These are phyloP conservation scores for Parachaetomium inaequale DNA, from an alignment of 495 filamentous ascomycete species.

Conservation along the genomic window DNA sequence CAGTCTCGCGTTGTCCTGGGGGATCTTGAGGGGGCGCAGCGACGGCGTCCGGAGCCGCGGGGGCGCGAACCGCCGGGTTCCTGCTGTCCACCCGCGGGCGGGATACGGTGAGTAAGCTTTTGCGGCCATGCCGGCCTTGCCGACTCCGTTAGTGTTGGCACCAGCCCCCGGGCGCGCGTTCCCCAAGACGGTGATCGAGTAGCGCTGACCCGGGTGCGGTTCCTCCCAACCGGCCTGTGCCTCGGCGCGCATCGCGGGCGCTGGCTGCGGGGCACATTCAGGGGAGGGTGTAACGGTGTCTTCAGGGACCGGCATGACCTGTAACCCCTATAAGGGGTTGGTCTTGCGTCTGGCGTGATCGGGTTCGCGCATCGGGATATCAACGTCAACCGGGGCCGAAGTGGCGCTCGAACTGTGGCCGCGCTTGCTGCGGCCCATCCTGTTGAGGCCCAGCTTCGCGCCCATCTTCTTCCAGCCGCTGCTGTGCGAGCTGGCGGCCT, in stretches of 20 bases:
- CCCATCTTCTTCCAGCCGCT: conserved; percentile 83
- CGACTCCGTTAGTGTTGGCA: conserved; percentile 32
- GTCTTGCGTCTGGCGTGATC: conserved; percentile 31
- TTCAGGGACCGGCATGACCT: conserved; percentile 50
- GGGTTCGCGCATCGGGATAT: conserved; percentile 29
- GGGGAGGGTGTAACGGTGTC: conserved; percentile 32
- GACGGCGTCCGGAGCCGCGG: conserved; percentile 28
- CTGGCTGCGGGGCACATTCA: conserved; percentile 13
- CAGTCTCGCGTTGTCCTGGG: conserved; percentile 32
- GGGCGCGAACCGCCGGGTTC: conserved; percentile 28
- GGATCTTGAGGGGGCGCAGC: conserved; percentile 38
- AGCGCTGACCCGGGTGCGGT: conserved; percentile 44
- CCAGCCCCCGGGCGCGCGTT: conserved; percentile 32
- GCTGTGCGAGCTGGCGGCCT: conserved; percentile 49
- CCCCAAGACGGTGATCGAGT: conserved; percentile 32
- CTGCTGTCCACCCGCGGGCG: conserved; percentile 21
- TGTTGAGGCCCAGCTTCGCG: conserved; percentile 67
- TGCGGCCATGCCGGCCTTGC: conserved; percentile 52
- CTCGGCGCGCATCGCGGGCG: conserved; percentile 20
- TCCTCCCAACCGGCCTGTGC: conserved; percentile 41
- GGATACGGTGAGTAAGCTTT: conserved; percentile 38
- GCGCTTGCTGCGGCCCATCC: conserved; percentile 47
- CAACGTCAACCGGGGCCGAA: conserved; percentile 28
- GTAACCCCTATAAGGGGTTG: conserved; percentile 49
- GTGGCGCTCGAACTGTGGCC: conserved; percentile 38